Base-by-base conservation (phyloP, 2,329 filamentous ascomycete genomes). In the Teratosphaeriaceae sp. region DNA sequence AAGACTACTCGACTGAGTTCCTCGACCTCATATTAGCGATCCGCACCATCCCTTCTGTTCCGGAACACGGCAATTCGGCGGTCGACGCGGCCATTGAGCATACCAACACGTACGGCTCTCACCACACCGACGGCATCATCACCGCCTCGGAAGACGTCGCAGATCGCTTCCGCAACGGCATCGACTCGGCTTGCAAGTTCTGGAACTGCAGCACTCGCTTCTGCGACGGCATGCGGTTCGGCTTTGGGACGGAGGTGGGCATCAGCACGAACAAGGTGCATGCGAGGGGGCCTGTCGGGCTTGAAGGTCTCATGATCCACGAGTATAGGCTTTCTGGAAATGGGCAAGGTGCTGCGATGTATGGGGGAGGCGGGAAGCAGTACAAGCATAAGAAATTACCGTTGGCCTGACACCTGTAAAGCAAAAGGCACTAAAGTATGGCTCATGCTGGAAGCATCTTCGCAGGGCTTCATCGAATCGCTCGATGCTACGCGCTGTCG, bases 221-320 rank as follows among this genome's bases (percentile, higher is more conserved):
- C 69, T 88, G 89, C 5, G 92, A 98, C 64, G 92, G 92, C 6
- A 96, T 94, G 85, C 78, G 92, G 30, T 97, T 94, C 63, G 92
- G 92, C 6, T 98, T 98, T 66, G 92, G 92, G 37, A 97, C 92
- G 0, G 92, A 98, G 68, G 92, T 98, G 19, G 92, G 92, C 42
- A 97, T 98, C 67, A 94, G 86, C 69, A 98, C 92, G 38, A 98
- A 96, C 73, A 98, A 97, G 73, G 95, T 98, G 51, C 92, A 98
- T 63, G 85, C 87, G 1, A 75, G 92, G 39, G 92, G 92, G 0
- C 92, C 92, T 0, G 92, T 98, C 5, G 92, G 92, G 1, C 70
- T 98, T 40, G 92, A 97, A 60, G 92, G 92, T 1, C 67, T 98
- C 63, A 95, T 88, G 62, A 97, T 97, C 49, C 96, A 98, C 70